Conservation (phyloP, 192 early-diverging fungal genomes). For the Gryganskiella cystojenkinii region DNA sequence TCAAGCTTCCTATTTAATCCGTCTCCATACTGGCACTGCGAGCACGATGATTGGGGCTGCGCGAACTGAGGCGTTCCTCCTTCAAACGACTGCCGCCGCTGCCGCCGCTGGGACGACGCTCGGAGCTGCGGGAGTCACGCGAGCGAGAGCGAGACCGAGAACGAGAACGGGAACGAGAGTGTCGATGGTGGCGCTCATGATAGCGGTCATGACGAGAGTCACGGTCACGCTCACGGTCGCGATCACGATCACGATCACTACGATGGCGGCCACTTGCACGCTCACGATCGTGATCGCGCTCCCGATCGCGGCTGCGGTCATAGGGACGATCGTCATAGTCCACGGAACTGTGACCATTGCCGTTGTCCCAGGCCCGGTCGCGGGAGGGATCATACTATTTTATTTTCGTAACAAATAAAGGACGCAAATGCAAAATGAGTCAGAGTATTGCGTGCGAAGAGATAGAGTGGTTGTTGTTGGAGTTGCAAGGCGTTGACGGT, state of each 20-base stretch:
- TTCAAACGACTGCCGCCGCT: neutral
- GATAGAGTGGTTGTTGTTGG: no score
- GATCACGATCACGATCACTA: neutral
- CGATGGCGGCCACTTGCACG: no score
- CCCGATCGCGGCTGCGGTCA: conserved; percentile 27
- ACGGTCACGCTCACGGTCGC: conserved; percentile 47
- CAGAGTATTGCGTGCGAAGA: no score
- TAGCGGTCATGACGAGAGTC: conserved; percentile 16
- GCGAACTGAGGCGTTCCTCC: conserved; percentile 44
- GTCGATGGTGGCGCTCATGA: conserved; percentile 39
- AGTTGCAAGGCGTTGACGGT: no score
- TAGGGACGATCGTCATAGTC: no score
- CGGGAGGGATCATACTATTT: conserved; percentile 23
- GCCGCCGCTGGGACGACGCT: conserved; percentile 19
- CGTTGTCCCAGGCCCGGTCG: conserved; percentile 8
- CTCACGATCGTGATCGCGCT: no score
- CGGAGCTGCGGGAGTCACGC: conserved; percentile 59
- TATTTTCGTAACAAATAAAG: no score
- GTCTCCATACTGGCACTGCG: no score
- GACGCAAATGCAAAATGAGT: no score
- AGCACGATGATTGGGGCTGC: conserved; percentile 38
- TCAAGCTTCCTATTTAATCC: no score
- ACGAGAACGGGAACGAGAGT: conserved; percentile 58
- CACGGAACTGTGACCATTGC: no score
- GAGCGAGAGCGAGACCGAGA: neutral